A percentile compares a stretch with the other conserved stretches of the same genome.
Conservation (phyloP, 345 rosid species). For the Syzygium grande region DNA sequence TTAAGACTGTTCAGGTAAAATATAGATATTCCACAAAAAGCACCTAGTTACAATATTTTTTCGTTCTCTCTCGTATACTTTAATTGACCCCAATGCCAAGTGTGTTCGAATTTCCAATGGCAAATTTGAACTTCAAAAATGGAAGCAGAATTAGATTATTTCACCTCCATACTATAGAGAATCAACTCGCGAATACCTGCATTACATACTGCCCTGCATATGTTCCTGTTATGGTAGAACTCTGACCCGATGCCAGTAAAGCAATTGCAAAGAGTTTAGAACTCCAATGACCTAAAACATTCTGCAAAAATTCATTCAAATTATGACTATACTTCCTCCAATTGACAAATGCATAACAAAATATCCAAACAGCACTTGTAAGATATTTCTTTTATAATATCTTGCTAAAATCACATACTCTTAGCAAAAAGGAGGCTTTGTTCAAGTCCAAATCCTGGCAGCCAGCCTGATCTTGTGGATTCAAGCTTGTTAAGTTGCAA, state of each 20-base stretch:
- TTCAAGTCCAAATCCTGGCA: conserved; percentile 81
- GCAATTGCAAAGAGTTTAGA: conserved; percentile 91
- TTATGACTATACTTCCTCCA: not conserved
- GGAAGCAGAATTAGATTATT: not conserved
- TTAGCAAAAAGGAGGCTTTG: conserved; percentile 84
- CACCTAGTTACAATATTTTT: not conserved
- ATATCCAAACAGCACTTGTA: not conserved
- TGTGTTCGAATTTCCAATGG: not conserved
- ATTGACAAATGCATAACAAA: not conserved
- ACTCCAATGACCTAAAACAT: conserved; percentile 95
- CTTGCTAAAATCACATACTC: conserved; percentile 28
- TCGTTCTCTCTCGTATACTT: not conserved
- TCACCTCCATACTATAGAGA: not conserved
- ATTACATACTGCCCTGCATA: conserved; percentile 97
- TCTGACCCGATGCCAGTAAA: conserved; percentile 90
- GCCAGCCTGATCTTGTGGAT: conserved; percentile 45
- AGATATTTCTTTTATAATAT: not conserved
- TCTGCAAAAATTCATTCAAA: conserved; percentile 24
- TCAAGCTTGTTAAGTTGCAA: conserved; percentile 56
- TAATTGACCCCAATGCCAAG: not conserved
- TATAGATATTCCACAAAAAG: not conserved
- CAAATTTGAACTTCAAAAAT: not conserved
- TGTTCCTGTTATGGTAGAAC: conserved; percentile 97
- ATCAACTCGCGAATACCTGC: conserved; percentile 41
- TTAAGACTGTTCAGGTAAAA: not conserved